Conservation (phyloP, 2,329 filamentous ascomycete species). For the Polytolypa hystricis region DNA sequence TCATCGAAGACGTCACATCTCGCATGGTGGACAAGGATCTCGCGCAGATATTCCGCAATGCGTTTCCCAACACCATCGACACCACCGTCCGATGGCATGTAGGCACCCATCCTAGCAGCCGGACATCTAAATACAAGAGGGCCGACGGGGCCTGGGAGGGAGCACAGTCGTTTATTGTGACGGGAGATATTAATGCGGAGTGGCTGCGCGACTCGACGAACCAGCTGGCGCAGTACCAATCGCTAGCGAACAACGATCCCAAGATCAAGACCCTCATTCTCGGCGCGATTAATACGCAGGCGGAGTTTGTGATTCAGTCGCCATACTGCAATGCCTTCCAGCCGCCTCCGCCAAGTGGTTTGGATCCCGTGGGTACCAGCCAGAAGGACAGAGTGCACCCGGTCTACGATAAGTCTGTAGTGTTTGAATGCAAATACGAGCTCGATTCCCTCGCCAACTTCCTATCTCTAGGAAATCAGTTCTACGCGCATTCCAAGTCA, state of each 20-base stretch:
- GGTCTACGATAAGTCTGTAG: conserved; percentile 66
- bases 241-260: conserved; percentile 68
- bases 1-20: conserved; percentile 71
- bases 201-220: conserved; percentile 91
- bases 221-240: conserved; percentile 82
- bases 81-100: conserved; percentile 84
- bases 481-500: conserved; percentile 67
- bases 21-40: conserved; percentile 77
- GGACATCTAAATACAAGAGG: conserved; percentile 29
- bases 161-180: conserved; percentile 84
- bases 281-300: conserved; percentile 91
- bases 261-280: conserved; percentile 69
- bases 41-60: conserved; percentile 86
- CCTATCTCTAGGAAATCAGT: conserved; percentile 73
- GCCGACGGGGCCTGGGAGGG: conserved; percentile 65
- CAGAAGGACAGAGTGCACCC: conserved; percentile 80
- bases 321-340: conserved; percentile 99
- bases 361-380: conserved; percentile 62
- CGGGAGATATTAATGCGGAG: conserved; percentile 83
- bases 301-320: conserved; percentile 85
- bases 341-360: conserved; percentile 71
- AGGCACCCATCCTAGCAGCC: conserved; percentile 33
- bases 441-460: conserved; percentile 92
- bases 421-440: conserved; percentile 99
- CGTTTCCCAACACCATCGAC: conserved; percentile 84